Percentiles rank a stretch among this genome's conserved stretches.
Evolutionary conservation across 148 eudicot genomes (phyloP).

Genomic region (Persicaria maculosa): DNA sequence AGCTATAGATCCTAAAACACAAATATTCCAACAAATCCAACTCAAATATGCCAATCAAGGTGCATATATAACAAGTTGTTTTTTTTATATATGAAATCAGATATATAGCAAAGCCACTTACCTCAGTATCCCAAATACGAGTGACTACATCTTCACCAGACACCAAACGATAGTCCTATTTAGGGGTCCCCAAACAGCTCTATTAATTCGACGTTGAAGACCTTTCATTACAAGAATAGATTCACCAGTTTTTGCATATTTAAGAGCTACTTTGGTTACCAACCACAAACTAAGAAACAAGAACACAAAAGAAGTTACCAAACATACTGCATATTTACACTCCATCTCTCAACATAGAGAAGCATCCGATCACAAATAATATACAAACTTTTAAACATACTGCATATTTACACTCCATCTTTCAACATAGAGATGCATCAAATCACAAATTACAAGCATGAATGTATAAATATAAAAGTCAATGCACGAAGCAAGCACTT

Average conservation of each 20-base stretch:
- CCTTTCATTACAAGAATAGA: constrained; percentile 67
- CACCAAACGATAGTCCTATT: constrained; percentile 78
- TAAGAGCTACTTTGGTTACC: not conserved
- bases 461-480: not conserved
- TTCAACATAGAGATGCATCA: no score
- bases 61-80: not conserved
- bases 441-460: no score
- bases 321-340: not conserved
- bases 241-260: constrained; percentile 54
- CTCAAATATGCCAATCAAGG: constrained; percentile 5
- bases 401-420: no score
- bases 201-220: constrained; percentile 76
- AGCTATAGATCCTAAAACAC: not conserved
- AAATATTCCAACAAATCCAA: not conserved
- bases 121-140: constrained; percentile 96
- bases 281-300: not conserved
- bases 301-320: not conserved
- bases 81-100: not conserved
- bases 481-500: not conserved
- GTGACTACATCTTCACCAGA: constrained; percentile 82
- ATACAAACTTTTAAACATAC: no score
- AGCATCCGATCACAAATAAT: not conserved
- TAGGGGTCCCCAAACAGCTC: constrained; percentile 97
- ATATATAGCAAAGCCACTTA: constrained; percentile 21
- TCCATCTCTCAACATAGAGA: not conserved